Evolutionary conservation across 352 stramenopile genomes (phyloP).

Genomic region (Phytophthora rubi): DNA sequence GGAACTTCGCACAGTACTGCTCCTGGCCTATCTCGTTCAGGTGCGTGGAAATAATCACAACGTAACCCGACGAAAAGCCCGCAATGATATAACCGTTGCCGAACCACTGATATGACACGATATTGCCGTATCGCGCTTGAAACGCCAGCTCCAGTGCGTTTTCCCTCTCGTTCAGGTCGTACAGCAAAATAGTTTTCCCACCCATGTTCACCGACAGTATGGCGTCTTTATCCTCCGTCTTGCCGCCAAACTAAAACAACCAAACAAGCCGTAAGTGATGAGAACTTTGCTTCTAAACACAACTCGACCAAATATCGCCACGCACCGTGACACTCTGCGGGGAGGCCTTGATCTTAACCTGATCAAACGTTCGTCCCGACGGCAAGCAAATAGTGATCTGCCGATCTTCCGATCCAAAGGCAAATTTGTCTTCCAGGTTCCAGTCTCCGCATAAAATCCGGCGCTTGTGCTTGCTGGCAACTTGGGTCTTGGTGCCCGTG

Average conservation of each 20-base stretch:
- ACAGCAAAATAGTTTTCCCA: slow-evolving; percentile 90
- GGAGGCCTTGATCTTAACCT: slow-evolving; percentile 80
- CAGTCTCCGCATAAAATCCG: slow-evolving; percentile 82
- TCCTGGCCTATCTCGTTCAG: slow-evolving; percentile 90
- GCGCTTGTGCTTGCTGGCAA: slow-evolving; percentile 78
- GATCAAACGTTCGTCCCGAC: slow-evolving; percentile 68
- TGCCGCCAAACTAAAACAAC: slow-evolving; percentile 69
- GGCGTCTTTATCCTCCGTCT: slow-evolving; percentile 68
- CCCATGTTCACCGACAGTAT: slow-evolving; percentile 92
- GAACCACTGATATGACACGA: slow-evolving; percentile 92
- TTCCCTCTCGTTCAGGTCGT: slow-evolving; percentile 87
- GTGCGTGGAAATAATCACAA: slow-evolving; percentile 92
- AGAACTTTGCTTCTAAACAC: background rate
- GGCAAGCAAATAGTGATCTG: slow-evolving; percentile 82
- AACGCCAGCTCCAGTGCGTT: slow-evolving; percentile 93
- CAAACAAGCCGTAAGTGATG: background rate
- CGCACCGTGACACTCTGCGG: slow-evolving; percentile 69
- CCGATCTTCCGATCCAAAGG: slow-evolving; percentile 78
- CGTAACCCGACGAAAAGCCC: slow-evolving; percentile 90
- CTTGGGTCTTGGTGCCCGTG: slow-evolving; percentile 58
- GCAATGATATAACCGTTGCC: slow-evolving; percentile 90
- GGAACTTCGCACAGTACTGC: slow-evolving; percentile 88
- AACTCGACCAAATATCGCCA: background rate
- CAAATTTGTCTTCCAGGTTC: slow-evolving; percentile 85
- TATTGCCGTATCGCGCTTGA: slow-evolving; percentile 87